phyloP scores from a whole-genome alignment of 306 rosid species.

The Dryas drummondii region DNA sequence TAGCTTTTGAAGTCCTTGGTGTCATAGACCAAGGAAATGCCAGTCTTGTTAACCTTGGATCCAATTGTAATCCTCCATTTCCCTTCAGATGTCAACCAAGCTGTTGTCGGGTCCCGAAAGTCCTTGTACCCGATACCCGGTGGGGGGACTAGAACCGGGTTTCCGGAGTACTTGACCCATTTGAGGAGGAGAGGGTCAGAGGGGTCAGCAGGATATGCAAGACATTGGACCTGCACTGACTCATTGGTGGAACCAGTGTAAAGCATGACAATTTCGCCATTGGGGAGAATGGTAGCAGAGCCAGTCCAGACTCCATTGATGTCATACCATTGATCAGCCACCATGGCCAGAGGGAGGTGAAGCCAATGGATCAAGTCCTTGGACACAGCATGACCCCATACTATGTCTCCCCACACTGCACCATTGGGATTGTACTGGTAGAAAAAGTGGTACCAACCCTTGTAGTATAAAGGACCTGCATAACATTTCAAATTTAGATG shows the following conservation, averaged over 20 bases:
- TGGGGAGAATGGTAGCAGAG: constrained; percentile 73
- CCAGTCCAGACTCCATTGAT: constrained; percentile 81
- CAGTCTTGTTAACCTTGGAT: constrained; percentile 63
- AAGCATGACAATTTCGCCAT: constrained; percentile 62
- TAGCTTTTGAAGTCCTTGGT: constrained; percentile 62
- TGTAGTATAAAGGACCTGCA: constrained; percentile 78
- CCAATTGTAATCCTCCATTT: constrained; percentile 77
- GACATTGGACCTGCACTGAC: constrained; percentile 73
- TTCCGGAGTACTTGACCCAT: constrained; percentile 67
- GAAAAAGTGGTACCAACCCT: constrained; percentile 93
- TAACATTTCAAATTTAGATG: constrained; percentile 4
- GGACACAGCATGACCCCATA: constrained; percentile 93
- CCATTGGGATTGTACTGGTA: constrained; percentile 82
- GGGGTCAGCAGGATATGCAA: constrained; percentile 69
- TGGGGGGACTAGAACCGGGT: constrained; percentile 77
- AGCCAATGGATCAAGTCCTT: constrained; percentile 84
- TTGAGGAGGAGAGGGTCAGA: constrained; percentile 67
- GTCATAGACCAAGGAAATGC: constrained; percentile 67
- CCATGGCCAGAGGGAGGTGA: constrained; percentile 82
- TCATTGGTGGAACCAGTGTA: constrained; percentile 84
- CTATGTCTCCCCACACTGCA: constrained; percentile 87
- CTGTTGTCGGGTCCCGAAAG: constrained; percentile 93
- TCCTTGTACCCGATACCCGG: constrained; percentile 50
- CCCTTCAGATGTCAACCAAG: constrained; percentile 75
- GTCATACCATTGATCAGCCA: constrained; percentile 79